A percentile compares a stretch with the other conserved stretches of the same genome.
Conservation (phyloP, 2,329 filamentous ascomycete species). For the Orbilia brochopaga region DNA sequence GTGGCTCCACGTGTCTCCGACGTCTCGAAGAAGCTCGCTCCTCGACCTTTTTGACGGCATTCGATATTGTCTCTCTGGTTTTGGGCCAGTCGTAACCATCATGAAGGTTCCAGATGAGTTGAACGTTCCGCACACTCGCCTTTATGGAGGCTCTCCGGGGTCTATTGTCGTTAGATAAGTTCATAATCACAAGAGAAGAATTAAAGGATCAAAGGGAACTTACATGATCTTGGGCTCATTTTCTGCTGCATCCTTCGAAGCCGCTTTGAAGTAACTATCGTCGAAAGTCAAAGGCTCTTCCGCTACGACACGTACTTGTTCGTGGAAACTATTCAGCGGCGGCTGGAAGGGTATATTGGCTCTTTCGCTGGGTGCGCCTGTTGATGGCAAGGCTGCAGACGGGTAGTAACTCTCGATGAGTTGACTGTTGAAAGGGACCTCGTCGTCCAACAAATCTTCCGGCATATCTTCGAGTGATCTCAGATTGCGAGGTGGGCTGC, state of each 20-base stretch:
- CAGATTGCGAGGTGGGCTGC: constrained; percentile 59
- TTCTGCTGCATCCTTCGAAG: constrained; percentile 11
- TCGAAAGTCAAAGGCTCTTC: constrained; percentile 72
- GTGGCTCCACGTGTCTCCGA: constrained; percentile 66
- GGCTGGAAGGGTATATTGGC: constrained; percentile 55
- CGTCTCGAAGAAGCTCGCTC: constrained; percentile 78
- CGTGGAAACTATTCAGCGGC: constrained; percentile 63
- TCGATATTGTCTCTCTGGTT: constrained; percentile 83
- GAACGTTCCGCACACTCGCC: constrained; percentile 80
- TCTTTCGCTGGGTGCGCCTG: constrained; percentile 52
- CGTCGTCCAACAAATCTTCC: constrained; percentile 59
- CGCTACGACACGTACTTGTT: constrained; percentile 65
- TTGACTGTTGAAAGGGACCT: constrained; percentile 59
- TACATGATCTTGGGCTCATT: constrained; percentile 28
- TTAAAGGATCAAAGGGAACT: not conserved
- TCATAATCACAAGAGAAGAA: not conserved
- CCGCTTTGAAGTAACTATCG: constrained; percentile 60
- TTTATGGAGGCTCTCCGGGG: constrained; percentile 66
- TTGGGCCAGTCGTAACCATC: constrained; percentile 96
- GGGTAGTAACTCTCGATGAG: constrained; percentile 67
- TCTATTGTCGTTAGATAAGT: not conserved
- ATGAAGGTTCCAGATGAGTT: constrained; percentile 96
- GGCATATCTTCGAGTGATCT: constrained; percentile 58
- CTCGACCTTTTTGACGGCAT: constrained; percentile 88
- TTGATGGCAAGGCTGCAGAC: constrained; percentile 55